These are phyloP conservation scores for Onygenales sp. DNA, from an alignment of 2,329 filamentous ascomycete species.

Conservation along the genomic window DNA sequence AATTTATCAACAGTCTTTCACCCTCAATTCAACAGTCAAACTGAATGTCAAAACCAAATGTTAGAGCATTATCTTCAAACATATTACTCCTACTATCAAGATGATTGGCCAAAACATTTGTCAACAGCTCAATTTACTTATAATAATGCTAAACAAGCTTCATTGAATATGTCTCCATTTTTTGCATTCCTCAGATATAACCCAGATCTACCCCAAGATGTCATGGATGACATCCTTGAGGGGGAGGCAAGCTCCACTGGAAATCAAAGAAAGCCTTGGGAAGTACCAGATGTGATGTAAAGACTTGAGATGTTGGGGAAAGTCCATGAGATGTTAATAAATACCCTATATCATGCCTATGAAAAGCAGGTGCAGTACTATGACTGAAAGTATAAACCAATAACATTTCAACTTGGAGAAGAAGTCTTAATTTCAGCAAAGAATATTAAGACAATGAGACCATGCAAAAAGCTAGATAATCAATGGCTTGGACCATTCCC, in stretches of 20 bases:
- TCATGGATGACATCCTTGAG: background rate
- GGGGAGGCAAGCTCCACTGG: no score
- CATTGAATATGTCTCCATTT: no score
- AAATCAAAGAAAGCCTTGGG: background rate
- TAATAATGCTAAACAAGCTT: no score
- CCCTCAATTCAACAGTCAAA: no score
- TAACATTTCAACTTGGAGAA: background rate
- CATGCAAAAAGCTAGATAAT: conserved; percentile 2
- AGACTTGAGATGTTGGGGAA: background rate
- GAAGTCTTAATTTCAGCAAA: background rate
- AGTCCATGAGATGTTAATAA: background rate
- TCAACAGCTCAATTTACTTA: no score
- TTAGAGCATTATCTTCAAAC: no score
- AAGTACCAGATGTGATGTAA: background rate
- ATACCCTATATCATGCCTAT: background rate
- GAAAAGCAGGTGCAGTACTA: background rate
- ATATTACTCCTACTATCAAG: no score
- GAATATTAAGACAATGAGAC: background rate
- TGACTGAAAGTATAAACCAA: background rate
- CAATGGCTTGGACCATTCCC: background rate
- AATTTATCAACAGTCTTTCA: no score
- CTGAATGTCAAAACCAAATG: no score
- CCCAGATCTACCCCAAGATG: background rate
- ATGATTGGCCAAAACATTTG: no score
- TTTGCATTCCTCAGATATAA: background rate